Base-by-base conservation (phyloP, 495 filamentous ascomycete genomes). In the Trypethelium eluteriae region DNA sequence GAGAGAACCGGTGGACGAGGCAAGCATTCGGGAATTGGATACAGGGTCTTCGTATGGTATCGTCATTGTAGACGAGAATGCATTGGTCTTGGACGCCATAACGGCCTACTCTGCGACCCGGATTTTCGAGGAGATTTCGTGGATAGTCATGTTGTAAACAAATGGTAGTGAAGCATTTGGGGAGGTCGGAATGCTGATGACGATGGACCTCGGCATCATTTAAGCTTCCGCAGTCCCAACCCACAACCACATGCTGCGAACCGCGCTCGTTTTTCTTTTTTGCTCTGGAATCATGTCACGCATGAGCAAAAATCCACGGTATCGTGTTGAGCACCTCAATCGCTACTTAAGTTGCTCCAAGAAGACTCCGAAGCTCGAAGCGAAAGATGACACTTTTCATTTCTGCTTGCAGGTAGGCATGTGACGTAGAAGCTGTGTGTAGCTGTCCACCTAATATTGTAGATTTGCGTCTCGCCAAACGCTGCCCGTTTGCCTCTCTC, bases 1-100 rank as follows among this genome's bases (percentile, higher is more conserved):
- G 38, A 83, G 73, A 56, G 81, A 79, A 62, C 79, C 81, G 41
- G 82, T 72, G 64, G 84, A 82, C 46, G 76, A 75, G 64, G 77
- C 78, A 69, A 85, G 77, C 57, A 77, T 74, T 66, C 78, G 76
- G 56, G 82, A 81, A 49, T 74, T 75, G 14, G 78, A 76, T 39
- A 80, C 72, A 64, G 78, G 76, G 72, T 71, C 68, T 10, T 70
- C 62, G 63, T 70, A 72, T 7, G 62, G 41, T 9, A 44, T 35
- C 14, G 64, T 65, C 70, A 74, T 74, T 62, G 38, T 69, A 67
- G 41, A 59, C 47, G 39, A 57, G 11, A 41, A 11, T 25, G 38
- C 62, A 18, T 16, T 53, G 49, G 5, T 53, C 5, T 53, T 41
- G 36, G 25, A 49, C 44, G 38, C 10, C 44, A 35, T 35, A 11